phyloP scores from a whole-genome alignment of 495 filamentous ascomycete species.

The Copromyces sp. region DNA sequence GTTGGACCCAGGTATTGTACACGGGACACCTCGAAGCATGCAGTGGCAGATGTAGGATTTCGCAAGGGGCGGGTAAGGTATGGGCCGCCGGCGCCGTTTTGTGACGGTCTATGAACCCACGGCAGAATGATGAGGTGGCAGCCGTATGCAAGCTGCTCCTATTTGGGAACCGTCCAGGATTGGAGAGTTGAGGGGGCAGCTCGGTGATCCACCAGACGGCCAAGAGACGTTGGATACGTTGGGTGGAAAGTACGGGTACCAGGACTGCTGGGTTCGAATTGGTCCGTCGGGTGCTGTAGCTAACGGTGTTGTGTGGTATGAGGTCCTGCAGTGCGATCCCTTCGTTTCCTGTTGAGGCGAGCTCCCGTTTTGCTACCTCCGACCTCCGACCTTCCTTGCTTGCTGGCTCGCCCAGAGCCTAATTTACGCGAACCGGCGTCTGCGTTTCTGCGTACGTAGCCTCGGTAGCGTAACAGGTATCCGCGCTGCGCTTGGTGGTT shows the following conservation, averaged over 20 bases:
- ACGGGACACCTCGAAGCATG: background rate
- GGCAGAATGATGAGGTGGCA: conserved; percentile 28
- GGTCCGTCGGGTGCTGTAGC: background rate
- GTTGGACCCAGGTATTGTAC: conserved; percentile 19
- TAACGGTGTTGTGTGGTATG: conserved; percentile 1
- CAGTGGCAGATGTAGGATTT: conserved; percentile 2
- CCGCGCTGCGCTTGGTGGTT: background rate
- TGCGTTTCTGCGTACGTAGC: background rate
- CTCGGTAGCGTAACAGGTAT: background rate
- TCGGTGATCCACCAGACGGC: conserved; percentile 10
- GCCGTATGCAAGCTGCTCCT: conserved; percentile 25
- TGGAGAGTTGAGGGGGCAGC: conserved; percentile 11
- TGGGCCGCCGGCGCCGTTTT: conserved; percentile 17
- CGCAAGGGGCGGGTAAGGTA: conserved; percentile 21
- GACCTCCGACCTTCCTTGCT: background rate
- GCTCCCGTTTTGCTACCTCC: conserved; percentile 1
- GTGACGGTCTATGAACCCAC: conserved; percentile 22
- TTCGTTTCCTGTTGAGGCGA: background rate
- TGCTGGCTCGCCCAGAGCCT: background rate
- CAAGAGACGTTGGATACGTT: conserved; percentile 1
- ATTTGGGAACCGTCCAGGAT: conserved; percentile 19
- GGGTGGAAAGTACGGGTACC: background rate
- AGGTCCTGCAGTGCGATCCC: conserved; percentile 2
- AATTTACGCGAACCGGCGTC: conserved; percentile 3
- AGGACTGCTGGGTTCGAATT: background rate